phyloP scores from a whole-genome alignment of 164 flowering plant species.

The Amborella trichopoda region DNA sequence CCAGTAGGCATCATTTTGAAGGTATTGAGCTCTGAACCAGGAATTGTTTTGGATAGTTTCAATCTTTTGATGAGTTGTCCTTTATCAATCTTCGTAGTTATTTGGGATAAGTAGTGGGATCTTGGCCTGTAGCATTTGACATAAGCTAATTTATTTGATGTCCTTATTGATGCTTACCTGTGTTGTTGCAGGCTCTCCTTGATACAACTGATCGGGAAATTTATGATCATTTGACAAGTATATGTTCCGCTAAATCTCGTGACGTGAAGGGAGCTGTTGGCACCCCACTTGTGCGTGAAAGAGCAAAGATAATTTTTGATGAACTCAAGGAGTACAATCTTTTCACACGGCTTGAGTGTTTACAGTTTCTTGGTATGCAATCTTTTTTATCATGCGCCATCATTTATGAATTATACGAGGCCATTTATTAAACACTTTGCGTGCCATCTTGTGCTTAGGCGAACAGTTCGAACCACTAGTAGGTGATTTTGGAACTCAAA shows the following conservation, averaged over 20 bases:
- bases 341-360: conserved; percentile 48
- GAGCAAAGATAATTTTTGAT: conserved; percentile 78
- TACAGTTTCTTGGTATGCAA: conserved; percentile 68
- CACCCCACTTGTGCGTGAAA: conserved; percentile 75
- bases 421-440: too few relatives aligned
- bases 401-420: too few relatives aligned
- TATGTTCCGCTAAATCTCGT: conserved; percentile 32
- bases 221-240: conserved; percentile 46
- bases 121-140: too few relatives aligned
- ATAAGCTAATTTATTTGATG: too few relatives aligned
- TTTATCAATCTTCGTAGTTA: too few relatives aligned
- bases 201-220: conserved; percentile 79
- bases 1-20: conserved; percentile 83
- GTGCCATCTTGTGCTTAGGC: conserved; percentile 25
- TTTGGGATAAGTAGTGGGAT: too few relatives aligned
- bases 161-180: too few relatives aligned
- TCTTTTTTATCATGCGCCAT: neutral
- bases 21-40: conserved; percentile 40
- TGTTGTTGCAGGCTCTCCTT: conserved; percentile 59
- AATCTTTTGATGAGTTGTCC: too few relatives aligned
- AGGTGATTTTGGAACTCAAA: conserved; percentile 48
- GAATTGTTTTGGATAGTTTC: too few relatives aligned
- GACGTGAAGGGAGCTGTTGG: conserved; percentile 54
- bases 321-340: conserved; percentile 62
- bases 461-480: conserved; percentile 60